These are phyloP conservation scores for Xylaria digitata DNA, from an alignment of 2,329 filamentous ascomycete genomes.

Conservation along the genomic window DNA sequence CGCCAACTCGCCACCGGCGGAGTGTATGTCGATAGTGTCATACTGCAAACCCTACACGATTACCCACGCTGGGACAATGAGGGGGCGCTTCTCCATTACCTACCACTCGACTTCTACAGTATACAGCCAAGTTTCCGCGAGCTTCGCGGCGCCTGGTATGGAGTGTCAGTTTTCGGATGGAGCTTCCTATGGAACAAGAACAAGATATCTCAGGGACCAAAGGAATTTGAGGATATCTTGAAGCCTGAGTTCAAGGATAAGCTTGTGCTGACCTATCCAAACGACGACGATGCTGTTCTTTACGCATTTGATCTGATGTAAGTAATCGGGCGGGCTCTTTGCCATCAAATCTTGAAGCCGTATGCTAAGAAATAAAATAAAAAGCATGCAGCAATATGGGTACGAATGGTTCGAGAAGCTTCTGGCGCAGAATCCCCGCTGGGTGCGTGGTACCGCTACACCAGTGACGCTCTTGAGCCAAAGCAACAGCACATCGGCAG, in stretches of 20 bases:
- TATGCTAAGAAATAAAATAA: background rate
- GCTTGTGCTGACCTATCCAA: slow-evolving; percentile 33
- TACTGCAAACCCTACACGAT: slow-evolving; percentile 30
- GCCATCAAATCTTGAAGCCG: background rate
- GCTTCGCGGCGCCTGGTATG: slow-evolving; percentile 28
- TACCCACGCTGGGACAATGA: slow-evolving; percentile 32
- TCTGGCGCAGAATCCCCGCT: slow-evolving; percentile 28
- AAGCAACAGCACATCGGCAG: slow-evolving; percentile 12
- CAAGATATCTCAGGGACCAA: slow-evolving; percentile 19
- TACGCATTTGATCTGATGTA: slow-evolving; percentile 33
- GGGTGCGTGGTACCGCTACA: slow-evolving; percentile 29
- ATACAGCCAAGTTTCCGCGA: slow-evolving; percentile 26
- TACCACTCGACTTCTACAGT: slow-evolving; percentile 27
- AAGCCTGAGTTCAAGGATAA: slow-evolving; percentile 33
- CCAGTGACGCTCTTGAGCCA: slow-evolving; percentile 22
- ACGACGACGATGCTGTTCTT: slow-evolving; percentile 33
- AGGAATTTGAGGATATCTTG: slow-evolving; percentile 31
- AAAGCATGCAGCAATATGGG: slow-evolving; percentile 28
- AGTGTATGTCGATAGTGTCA: slow-evolving; percentile 30
- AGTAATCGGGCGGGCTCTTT: background rate
- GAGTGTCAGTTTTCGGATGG: slow-evolving; percentile 20
- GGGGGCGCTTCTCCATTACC: slow-evolving; percentile 30
- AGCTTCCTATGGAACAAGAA: slow-evolving; percentile 31
- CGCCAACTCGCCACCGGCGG: slow-evolving; percentile 30
- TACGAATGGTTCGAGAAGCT: slow-evolving; percentile 33